phyloP scores from a whole-genome alignment of 768 basidiomycete species.

The Mycena capillaripes region DNA sequence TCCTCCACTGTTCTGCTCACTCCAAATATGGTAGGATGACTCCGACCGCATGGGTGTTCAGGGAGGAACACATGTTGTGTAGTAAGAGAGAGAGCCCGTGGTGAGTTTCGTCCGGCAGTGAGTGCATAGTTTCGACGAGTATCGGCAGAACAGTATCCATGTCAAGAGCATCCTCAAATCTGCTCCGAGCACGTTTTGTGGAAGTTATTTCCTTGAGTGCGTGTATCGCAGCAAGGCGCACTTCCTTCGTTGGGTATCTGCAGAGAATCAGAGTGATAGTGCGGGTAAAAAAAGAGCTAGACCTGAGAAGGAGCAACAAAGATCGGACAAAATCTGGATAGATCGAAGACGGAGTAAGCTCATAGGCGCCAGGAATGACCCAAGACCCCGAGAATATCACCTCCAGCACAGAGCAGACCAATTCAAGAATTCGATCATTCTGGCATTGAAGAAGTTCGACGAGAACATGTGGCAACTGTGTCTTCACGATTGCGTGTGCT shows the following conservation, averaged over 20 bases:
- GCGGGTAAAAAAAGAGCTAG: neutral
- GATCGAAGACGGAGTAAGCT: neutral
- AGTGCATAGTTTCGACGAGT: neutral
- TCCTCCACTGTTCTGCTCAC: neutral
- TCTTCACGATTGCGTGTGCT: neutral
- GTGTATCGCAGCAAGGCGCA: neutral
- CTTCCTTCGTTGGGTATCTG: neutral
- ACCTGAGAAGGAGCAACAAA: neutral
- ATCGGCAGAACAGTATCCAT: neutral
- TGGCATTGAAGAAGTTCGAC: neutral
- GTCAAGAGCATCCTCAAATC: neutral
- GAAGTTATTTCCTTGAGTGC: neutral
- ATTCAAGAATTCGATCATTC: neutral
- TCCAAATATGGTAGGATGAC: neutral
- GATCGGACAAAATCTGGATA: neutral
- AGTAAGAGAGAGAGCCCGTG: neutral
- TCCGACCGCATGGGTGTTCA: neutral
- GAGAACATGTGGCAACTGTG: neutral
- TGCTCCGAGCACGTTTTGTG: neutral
- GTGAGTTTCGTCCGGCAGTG: neutral
- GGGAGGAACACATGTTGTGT: neutral
- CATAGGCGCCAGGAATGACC: neutral
- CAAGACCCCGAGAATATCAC: neutral
- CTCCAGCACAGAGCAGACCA: neutral
- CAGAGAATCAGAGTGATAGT: neutral